Base-by-base conservation (phyloP, 371 early-diverging fungal species). In the Mucor circinelloides region DNA sequence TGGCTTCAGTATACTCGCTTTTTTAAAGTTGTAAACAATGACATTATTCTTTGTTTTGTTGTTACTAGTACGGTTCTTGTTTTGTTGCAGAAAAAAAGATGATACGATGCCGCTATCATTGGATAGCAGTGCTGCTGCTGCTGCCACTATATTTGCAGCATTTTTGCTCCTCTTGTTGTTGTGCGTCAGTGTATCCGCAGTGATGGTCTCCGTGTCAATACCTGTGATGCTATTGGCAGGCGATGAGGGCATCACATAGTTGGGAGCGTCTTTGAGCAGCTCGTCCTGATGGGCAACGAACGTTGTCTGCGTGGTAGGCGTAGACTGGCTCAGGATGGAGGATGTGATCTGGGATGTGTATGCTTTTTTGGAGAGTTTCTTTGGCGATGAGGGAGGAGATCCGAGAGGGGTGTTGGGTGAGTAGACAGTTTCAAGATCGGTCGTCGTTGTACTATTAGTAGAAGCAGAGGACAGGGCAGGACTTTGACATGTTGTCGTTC, bases 1-100 rank as follows among this genome's bases (percentile, higher is more conserved):
- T 2, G 81, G 77, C 12, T 75, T 72, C 5, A 62, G 55, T 5
- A 76, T 58, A 19, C 76, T 67, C 12, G 66, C 70, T 46, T 81
- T 81, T 28, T 70, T 66, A 6, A 79, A 40, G 13, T 73, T 75
- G 54, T 68, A 79, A 15, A 68, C 56, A 32, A 69, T 44, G 32
- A 66, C 65, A 42, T 70, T 69, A 21, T 70, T 65, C 17, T 42
- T 58, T 48, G 50, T 63, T 36, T 63, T 62, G 17, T n/a, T 19
- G 31, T 21, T 31, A 7, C 31, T 9, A 34, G 60, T 28, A 10
- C 42, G 60, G 13, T 19, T 54, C 27, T 25, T 50, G 19, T 2
- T 32, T 17, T 31, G 52, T 7, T 55, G 64, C 21, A 63, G 31
- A 40, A 63, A 56, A 31, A 63, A 63, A 19, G 64, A 63, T 25